Evolutionary conservation across 1,284 basidiomycete species (phyloP).

Genomic region (Apiotrichum sp.): DNA sequence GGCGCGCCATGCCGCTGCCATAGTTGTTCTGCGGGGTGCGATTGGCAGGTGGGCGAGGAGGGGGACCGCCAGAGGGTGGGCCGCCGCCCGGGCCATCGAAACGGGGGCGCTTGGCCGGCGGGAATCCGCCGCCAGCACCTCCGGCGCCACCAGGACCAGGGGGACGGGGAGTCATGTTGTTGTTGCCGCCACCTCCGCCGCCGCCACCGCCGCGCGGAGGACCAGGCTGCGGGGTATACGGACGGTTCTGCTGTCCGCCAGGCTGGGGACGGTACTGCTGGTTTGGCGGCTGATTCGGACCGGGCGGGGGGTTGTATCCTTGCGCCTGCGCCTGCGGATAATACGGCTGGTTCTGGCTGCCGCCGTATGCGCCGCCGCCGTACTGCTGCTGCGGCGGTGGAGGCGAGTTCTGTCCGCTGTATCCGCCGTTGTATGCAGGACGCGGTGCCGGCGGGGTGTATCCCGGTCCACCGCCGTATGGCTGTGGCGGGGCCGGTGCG

Average conservation of each 20-base stretch:
- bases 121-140: conserved; percentile 27
- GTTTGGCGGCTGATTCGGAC: background rate
- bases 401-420: conserved; percentile 1
- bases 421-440: background rate
- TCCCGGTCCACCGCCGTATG: conserved; percentile 10
- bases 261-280: conserved; percentile 15
- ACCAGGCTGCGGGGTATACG: conserved; percentile 27
- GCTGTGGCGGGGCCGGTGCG: conserved; percentile 6
- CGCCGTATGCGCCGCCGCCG: conserved; percentile 6
- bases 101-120: conserved; percentile 63
- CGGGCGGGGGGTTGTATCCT: conserved; percentile 1
- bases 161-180: background rate
- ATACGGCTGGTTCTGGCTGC: conserved; percentile 18
- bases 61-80: conserved; percentile 16
- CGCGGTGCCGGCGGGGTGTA: conserved; percentile 13
- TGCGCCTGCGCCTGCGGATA: conserved; percentile 8
- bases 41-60: conserved; percentile 17
- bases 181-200: too few relatives aligned
- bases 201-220: background rate
- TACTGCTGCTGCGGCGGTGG: background rate
- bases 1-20: conserved; percentile 13
- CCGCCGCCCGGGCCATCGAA: conserved; percentile 60
- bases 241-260: conserved; percentile 21
- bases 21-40: conserved; percentile 3
- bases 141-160: conserved; percentile 3